Percentiles rank a stretch among this genome's conserved stretches.
Evolutionary conservation across 495 filamentous ascomycete species (phyloP).

Genomic region (Cryomyces minteri): DNA sequence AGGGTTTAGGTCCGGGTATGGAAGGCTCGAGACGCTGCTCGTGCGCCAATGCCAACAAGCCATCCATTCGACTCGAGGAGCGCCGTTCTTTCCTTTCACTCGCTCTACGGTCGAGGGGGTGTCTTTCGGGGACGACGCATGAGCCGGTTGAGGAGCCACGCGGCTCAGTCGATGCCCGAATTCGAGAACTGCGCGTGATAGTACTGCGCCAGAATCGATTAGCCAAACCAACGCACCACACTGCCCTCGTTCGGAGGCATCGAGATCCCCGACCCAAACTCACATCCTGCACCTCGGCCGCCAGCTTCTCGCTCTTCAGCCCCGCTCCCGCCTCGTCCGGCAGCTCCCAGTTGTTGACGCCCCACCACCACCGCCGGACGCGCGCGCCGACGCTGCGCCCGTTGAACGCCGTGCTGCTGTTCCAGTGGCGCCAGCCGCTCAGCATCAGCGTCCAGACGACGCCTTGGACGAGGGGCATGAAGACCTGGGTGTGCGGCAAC

Average conservation of each 20-base stretch:
- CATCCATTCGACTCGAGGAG: too few relatives aligned
- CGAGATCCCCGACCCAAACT: slow-evolving; percentile 12
- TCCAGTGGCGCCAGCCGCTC: slow-evolving; percentile 70
- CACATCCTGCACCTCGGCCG: slow-evolving; percentile 29
- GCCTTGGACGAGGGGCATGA: slow-evolving; percentile 71
- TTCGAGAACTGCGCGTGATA: slow-evolving; percentile 10
- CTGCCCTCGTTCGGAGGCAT: not conserved
- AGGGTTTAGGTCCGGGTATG: too few relatives aligned
- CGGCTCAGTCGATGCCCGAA: slow-evolving; percentile 4
- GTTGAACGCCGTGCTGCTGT: slow-evolving; percentile 47
- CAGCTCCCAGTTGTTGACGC: slow-evolving; percentile 69
- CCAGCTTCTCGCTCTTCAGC: slow-evolving; percentile 16
- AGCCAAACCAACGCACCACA: not conserved
- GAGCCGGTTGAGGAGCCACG: too few relatives aligned
- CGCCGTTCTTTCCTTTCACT: too few relatives aligned
- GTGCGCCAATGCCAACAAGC: too few relatives aligned
- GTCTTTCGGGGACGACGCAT: too few relatives aligned
- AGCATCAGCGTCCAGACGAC: slow-evolving; percentile 65
- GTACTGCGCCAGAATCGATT: slow-evolving; percentile 1
- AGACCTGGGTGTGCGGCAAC: slow-evolving; percentile 32
- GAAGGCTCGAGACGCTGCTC: too few relatives aligned
- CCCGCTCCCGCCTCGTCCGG: slow-evolving; percentile 18
- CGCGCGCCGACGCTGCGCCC: slow-evolving; percentile 52
- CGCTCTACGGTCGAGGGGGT: too few relatives aligned
- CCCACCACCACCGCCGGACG: slow-evolving; percentile 77